phyloP scores from a whole-genome alignment of 176 grass and related monocot genomes.

The Pontederia paniculata region DNA sequence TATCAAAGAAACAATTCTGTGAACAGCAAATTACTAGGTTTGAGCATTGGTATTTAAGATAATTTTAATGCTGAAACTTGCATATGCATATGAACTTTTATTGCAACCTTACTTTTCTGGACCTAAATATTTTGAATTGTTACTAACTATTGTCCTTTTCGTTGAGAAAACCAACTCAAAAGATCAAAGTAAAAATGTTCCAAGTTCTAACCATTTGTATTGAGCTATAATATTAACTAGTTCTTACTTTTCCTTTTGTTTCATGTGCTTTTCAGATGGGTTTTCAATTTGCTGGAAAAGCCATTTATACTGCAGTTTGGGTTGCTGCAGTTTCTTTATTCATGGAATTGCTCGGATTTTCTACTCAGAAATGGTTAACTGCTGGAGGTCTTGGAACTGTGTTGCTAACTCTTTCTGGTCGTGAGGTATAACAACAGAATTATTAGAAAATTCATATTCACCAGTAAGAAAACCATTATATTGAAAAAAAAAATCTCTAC shows the following conservation, averaged over 20 bases:
- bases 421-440: slow-evolving; percentile 51
- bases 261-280: slow-evolving; percentile 62
- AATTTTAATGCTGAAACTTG: too few species aligned
- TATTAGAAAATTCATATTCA: slow-evolving; percentile 2
- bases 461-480: neutral
- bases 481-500: neutral
- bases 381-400: slow-evolving; percentile 97
- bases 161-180: too few species aligned
- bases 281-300: slow-evolving; percentile 71
- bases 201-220: too few species aligned
- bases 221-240: neutral
- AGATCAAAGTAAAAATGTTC: too few species aligned
- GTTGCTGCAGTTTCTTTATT: slow-evolving; percentile 81
- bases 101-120: too few species aligned
- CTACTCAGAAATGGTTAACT: slow-evolving; percentile 93
- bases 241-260: slow-evolving; percentile 19
- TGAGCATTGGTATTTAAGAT: too few species aligned
- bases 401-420: slow-evolving; percentile 90
- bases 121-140: too few species aligned
- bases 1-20: too few species aligned
- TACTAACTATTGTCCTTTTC: too few species aligned
- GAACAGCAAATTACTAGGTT: too few species aligned
- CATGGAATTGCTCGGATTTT: slow-evolving; percentile 95
- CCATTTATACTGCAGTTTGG: slow-evolving; percentile 88
- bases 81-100: too few species aligned